Evolutionary conservation across 495 filamentous ascomycete species (phyloP).

Genomic region (Penicillium maclennaniae): DNA sequence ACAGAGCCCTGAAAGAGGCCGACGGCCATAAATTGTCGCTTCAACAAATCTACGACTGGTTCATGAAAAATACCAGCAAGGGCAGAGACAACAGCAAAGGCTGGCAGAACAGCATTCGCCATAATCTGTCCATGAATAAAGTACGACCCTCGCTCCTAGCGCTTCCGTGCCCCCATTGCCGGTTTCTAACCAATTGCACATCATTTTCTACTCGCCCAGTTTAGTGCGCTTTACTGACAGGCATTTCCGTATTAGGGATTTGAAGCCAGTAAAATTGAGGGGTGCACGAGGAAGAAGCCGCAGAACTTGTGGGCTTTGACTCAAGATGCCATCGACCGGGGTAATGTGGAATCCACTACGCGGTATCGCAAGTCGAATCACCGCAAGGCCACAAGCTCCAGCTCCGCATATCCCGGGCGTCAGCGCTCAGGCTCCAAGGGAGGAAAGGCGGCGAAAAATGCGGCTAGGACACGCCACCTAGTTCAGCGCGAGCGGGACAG

Average conservation of each 20-base stretch:
- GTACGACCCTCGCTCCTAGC: slow-evolving; percentile 50
- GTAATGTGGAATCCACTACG: slow-evolving; percentile 70
- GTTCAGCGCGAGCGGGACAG: slow-evolving; percentile 20
- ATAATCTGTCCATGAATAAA: slow-evolving; percentile 95
- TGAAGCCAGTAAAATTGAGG: slow-evolving; percentile 50
- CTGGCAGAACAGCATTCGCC: slow-evolving; percentile 96
- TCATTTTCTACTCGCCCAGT: neutral
- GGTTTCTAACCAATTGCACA: neutral
- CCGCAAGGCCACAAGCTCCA: slow-evolving; percentile 43
- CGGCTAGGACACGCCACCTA: slow-evolving; percentile 22
- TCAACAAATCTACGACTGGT: slow-evolving; percentile 89
- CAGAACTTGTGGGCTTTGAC: slow-evolving; percentile 65
- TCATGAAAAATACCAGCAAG: slow-evolving; percentile 75
- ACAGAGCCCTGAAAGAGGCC: slow-evolving; percentile 63
- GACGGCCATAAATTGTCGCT: slow-evolving; percentile 67
- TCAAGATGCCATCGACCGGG: slow-evolving; percentile 53
- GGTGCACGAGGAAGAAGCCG: slow-evolving; percentile 51
- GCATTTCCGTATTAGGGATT: slow-evolving; percentile 53
- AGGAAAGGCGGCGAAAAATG: slow-evolving; percentile 46
- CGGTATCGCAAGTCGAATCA: slow-evolving; percentile 57
- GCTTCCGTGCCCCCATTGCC: neutral
- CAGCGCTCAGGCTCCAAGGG: slow-evolving; percentile 56
- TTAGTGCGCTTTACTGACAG: slow-evolving; percentile 8
- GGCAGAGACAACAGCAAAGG: slow-evolving; percentile 64
- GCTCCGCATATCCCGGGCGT: slow-evolving; percentile 43